Evolutionary conservation across 441 rosid genomes (phyloP).

Genomic region (Codiaeum variegatum): DNA sequence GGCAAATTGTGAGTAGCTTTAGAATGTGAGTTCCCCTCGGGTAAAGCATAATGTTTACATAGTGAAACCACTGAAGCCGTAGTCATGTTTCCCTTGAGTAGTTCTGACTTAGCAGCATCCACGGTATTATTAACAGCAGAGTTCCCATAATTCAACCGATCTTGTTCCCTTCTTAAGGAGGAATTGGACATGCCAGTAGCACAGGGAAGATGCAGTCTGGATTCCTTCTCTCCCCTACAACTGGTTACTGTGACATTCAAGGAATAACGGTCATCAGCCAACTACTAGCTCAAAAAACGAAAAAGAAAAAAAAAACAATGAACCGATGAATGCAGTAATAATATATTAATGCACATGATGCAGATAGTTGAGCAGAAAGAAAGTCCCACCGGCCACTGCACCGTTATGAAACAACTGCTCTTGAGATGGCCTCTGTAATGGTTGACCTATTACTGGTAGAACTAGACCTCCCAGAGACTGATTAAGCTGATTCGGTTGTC

Average conservation of each 20-base stretch:
- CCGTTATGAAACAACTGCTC: slow-evolving; percentile 35
- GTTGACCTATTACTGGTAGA: slow-evolving; percentile 26
- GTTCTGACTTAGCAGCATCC: slow-evolving; percentile 21
- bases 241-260: slow-evolving; percentile 34
- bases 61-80: slow-evolving; percentile 20
- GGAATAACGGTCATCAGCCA: slow-evolving; percentile 22
- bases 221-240: slow-evolving; percentile 25
- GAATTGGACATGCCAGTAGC: slow-evolving; percentile 23
- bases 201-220: slow-evolving; percentile 25
- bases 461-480: slow-evolving; percentile 29
- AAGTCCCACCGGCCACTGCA: slow-evolving; percentile 26
- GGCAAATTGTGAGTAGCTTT: slow-evolving; percentile 17
- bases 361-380: slow-evolving; percentile 12
- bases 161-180: slow-evolving; percentile 23
- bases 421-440: slow-evolving; percentile 20
- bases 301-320: too few relatives aligned
- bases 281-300: slow-evolving; percentile 11
- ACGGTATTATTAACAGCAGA: slow-evolving; percentile 9
- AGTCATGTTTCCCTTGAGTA: slow-evolving; percentile 15
- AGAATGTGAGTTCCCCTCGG: slow-evolving; percentile 22
- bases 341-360: slow-evolving; percentile 6
- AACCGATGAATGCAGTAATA: slow-evolving; percentile 10
- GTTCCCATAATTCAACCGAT: slow-evolving; percentile 24
- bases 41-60: slow-evolving; percentile 10
- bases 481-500: slow-evolving; percentile 48